Base-by-base conservation (phyloP, 495 filamentous ascomycete genomes). In the Hyaloscypha finlandica region DNA sequence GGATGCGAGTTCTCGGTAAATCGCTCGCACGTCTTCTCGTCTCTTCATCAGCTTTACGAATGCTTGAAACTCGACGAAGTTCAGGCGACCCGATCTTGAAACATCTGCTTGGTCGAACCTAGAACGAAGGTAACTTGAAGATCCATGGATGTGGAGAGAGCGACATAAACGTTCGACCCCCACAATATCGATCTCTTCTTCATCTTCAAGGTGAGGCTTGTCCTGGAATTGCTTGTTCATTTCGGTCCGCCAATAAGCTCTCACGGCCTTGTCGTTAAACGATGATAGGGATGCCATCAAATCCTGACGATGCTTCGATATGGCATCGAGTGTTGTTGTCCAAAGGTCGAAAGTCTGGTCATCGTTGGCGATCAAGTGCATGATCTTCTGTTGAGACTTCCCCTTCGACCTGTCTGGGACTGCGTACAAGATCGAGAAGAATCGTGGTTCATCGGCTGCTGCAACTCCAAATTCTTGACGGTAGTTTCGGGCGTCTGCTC, bases 381-480 rank as follows among this genome's bases (percentile, higher is more conserved):
- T 84, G 32, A 91, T 90, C 76, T 92, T 96, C 52, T 88, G 81
- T 37, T 37, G 35, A 0, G 87, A 79, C 52, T 88, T 84, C 48
- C 83, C 84, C 66, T 92, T 92, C 29, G 86, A 88, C 16, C 88
- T 82, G 32, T 89, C 85, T 14, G 84, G 83, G 56, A 91, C 85
- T 5, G 85, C 81, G 74, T 96, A 96, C 54, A 96, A 83, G 67
- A 99, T 90, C 32, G 95, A 95, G 70, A 97, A 92, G 88, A 93
- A 97, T 25, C 86, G 84, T 32, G 81, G 76, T 74, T 92, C 88
- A 5, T 81, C 79, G 11, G 85, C 81, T 61, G 86, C 82, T 4
- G 87, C 70, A 33, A 95, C 75, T 45, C 87, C 83, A 71, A 90
- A 90, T 73, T 97, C 94, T 74, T 96, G 90, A 12, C 91, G 89